Evolutionary conservation across 257 asterid species (phyloP).

Genomic region (Forsythia suspensa): DNA sequence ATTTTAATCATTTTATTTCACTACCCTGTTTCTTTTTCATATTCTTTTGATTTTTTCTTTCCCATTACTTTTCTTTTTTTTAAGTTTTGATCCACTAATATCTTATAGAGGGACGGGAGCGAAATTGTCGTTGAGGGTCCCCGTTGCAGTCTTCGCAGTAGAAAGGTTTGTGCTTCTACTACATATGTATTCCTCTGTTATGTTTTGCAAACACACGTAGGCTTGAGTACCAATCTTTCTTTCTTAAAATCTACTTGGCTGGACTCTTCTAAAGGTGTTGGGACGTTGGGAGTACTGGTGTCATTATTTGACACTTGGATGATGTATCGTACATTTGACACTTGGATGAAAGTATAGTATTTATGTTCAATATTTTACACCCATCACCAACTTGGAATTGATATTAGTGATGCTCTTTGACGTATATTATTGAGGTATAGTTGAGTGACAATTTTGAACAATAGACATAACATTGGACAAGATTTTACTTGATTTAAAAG

Average conservation of each 20-base stretch:
- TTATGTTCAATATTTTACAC: neutral
- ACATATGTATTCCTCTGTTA: neutral
- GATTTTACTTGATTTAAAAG: neutral
- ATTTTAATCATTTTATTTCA: neutral
- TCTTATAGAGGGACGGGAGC: slow-evolving; percentile 77
- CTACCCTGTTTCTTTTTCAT: slow-evolving; percentile 1
- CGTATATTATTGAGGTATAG: too few species aligned
- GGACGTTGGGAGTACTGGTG: neutral
- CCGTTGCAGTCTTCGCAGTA: slow-evolving; percentile 96
- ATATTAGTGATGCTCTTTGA: neutral
- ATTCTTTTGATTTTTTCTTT: neutral
- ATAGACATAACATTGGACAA: neutral
- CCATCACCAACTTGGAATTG: neutral
- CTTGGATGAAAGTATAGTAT: neutral
- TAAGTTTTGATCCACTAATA: neutral
- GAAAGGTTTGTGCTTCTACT: slow-evolving; percentile 56
- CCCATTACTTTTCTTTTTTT: too few species aligned
- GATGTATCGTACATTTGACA: neutral
- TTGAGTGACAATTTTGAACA: too few species aligned
- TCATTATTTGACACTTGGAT: slow-evolving; percentile 1
- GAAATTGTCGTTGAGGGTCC: slow-evolving; percentile 96
- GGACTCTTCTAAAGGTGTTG: neutral
- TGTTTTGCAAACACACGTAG: neutral
- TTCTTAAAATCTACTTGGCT: neutral
- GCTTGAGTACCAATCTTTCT: neutral